phyloP scores from a whole-genome alignment of 2,329 filamentous ascomycete species.

The Neoascochyta sp. region DNA sequence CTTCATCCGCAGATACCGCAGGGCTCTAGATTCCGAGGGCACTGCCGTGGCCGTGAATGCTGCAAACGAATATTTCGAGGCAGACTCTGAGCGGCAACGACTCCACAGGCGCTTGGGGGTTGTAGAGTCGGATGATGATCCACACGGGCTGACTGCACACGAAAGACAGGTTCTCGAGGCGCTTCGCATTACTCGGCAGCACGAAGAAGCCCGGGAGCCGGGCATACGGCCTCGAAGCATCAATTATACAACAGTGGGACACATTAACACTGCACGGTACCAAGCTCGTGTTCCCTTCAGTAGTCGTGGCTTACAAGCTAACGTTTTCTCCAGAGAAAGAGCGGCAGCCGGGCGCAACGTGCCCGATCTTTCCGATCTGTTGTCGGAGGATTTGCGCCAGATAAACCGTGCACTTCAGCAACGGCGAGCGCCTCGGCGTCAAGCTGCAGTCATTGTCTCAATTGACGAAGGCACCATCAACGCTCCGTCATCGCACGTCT shows the following conservation, averaged over 20 bases:
- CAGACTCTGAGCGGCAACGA: constrained; percentile 32
- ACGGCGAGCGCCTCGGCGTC: constrained; percentile 34
- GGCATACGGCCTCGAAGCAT: constrained; percentile 40
- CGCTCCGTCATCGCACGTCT: constrained; percentile 9
- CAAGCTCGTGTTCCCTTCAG: constrained; percentile 5
- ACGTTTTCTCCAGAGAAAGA: constrained; percentile 14
- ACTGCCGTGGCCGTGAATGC: constrained; percentile 38
- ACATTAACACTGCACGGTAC: constrained; percentile 24
- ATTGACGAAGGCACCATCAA: constrained; percentile 26
- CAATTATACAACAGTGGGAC: constrained; percentile 39
- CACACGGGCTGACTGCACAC: constrained; percentile 44
- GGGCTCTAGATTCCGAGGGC: constrained; percentile 38
- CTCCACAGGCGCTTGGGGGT: constrained; percentile 35
- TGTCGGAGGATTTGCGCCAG: constrained; percentile 23
- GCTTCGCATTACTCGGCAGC: constrained; percentile 43
- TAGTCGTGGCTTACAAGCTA: constrained; percentile 4
- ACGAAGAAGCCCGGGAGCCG: constrained; percentile 41
- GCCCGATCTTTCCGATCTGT: constrained; percentile 8
- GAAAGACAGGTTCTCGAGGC: constrained; percentile 47
- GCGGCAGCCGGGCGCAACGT: constrained; percentile 13
- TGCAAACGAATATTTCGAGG: constrained; percentile 44
- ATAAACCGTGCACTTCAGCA: constrained; percentile 16
- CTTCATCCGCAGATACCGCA: constrained; percentile 43
- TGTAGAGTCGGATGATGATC: constrained; percentile 44
- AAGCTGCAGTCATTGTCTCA: constrained; percentile 41